Conservation (phyloP, 2,329 filamentous ascomycete genomes). For the Sporothrix humicola region DNA sequence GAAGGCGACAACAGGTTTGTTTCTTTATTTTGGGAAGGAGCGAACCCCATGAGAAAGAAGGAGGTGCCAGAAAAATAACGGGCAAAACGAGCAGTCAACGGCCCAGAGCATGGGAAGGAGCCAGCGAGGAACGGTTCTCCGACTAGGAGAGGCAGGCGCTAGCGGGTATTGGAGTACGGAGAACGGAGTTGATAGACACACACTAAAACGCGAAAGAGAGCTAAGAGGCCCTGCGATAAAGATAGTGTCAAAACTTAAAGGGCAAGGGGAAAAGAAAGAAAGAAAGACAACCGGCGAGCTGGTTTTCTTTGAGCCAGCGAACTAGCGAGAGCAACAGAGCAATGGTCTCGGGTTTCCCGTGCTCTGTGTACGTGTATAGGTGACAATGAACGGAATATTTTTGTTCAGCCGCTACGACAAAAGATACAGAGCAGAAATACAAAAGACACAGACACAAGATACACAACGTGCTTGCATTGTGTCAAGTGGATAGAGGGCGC, state of each 20-base stretch:
- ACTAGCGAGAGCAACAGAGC: neutral
- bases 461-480: neutral
- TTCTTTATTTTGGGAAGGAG: slow-evolving; percentile 16
- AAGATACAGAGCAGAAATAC: neutral
- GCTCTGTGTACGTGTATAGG: neutral
- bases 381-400: neutral
- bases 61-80: slow-evolving; percentile 6
- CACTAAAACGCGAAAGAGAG: neutral
- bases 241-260: slow-evolving; percentile 1
- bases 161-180: slow-evolving; percentile 12
- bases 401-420: too few species aligned
- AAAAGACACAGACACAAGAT: too few species aligned
- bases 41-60: neutral
- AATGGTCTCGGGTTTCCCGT: slow-evolving; percentile 5
- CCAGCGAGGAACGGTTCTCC: neutral
- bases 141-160: neutral
- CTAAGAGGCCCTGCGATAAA: slow-evolving; percentile 3
- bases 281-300: neutral
- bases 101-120: slow-evolving; percentile 12
- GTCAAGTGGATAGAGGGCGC: neutral
- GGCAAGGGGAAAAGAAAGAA: neutral
- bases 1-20: neutral
- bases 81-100: neutral
- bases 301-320: slow-evolving; percentile 1
- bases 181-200: slow-evolving; percentile 31